Evolutionary conservation across 139 green algal species (phyloP), one percentile per base, ranked within the genome.

Genomic region (Microglena sp.): DNA sequence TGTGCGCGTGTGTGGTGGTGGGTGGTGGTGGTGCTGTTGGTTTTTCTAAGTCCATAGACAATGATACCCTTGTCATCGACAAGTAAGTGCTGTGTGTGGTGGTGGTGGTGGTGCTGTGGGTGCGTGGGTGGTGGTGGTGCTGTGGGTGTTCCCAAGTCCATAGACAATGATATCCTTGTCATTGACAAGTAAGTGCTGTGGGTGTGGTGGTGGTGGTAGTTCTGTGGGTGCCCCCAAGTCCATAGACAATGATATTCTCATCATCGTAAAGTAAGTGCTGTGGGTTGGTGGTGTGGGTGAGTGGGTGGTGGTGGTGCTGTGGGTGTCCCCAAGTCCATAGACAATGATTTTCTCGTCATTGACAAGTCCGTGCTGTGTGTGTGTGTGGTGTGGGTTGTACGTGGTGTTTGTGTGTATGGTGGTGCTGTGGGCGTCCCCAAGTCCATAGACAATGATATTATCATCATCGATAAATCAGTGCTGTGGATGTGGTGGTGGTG

Each of bases 381-480:
- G n/a, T n/a, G n/a, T n/a, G n/a, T n/a, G n/a, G n/a, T n/a, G n/a
- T n/a, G n/a, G n/a, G n/a, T n/a, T n/a, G n/a, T n/a, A n/a, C n/a
- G n/a, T n/a, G n/a, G n/a, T n/a, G n/a, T n/a, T n/a, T n/a, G n/a
- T n/a, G n/a, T n/a, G n/a, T n/a, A n/a, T n/a, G n/a, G n/a, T n/a
- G n/a, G n/a, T n/a, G n/a, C n/a, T n/a, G 65, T 75, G 24, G 76
- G 53, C 0, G 35, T 76, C 32, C 55, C 59, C 55, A 73, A 76
- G 58, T 97, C 89, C 31, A 98, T 99, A 28, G 93, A 99, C 73
- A 99, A 99, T 55, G 93, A 99, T 82, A 97, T 99, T 68, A 77
- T 95, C 54, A 60, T 87, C 11, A 53, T 57, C 6, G 31, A 53
- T 30, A 43, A 55, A 34, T 26, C n/a, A 44, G 24, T 15, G 1